Evolutionary conservation across 1,284 basidiomycete genomes (phyloP).

Genomic region (Marasmius fiardii): DNA sequence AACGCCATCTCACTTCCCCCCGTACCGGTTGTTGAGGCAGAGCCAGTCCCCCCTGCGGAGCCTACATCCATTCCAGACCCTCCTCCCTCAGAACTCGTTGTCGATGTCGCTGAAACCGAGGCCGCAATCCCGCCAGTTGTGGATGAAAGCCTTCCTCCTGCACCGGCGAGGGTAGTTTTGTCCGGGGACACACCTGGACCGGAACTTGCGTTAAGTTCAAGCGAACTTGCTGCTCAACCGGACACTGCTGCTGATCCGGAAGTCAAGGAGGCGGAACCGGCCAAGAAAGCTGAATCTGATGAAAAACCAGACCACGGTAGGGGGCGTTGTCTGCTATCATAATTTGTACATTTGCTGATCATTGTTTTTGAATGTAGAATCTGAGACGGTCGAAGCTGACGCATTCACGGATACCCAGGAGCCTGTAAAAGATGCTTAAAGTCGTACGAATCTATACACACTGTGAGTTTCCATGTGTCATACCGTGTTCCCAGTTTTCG

Average conservation of each 20-base stretch:
- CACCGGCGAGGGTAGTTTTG: conserved; percentile 31
- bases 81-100: background rate
- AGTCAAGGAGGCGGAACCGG: background rate
- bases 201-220: conserved; percentile 27
- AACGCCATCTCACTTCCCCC: background rate
- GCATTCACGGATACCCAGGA: background rate
- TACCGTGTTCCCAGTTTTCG: no score
- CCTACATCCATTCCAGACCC: conserved; percentile 1
- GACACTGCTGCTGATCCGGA: background rate
- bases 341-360: background rate
- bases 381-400: background rate
- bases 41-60: background rate
- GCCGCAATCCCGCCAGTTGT: conserved; percentile 10
- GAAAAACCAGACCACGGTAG: background rate
- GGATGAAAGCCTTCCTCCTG: conserved; percentile 19
- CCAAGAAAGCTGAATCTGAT: background rate
- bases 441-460: background rate
- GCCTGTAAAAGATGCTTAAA: background rate
- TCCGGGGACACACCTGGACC: conserved; percentile 36
- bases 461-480: no score
- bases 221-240: conserved; percentile 18
- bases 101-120: background rate
- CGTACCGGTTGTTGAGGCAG: conserved; percentile 8
- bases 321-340: background rate
- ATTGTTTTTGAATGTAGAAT: background rate